Conservation (phyloP, 306 rosid species). For the Medicago arabica region DNA sequence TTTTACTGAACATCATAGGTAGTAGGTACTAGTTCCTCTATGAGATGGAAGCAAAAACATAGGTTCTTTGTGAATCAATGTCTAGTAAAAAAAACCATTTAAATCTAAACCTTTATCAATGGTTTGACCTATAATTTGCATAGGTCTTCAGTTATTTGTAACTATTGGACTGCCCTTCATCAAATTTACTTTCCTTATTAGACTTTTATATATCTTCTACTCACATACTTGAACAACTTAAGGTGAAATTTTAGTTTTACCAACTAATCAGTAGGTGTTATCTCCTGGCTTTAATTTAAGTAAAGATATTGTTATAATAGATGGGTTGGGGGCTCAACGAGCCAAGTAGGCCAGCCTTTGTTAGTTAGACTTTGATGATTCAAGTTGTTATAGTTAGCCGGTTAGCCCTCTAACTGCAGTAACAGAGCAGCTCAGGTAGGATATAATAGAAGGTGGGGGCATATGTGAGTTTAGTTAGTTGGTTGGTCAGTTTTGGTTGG, state of each 20-base stretch:
- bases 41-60: background rate
- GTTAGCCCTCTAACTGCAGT: conserved; percentile 11
- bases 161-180: background rate
- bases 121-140: background rate
- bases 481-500: conserved; percentile 3
- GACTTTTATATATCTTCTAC: background rate
- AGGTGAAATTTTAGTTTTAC: background rate
- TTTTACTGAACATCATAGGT: background rate
- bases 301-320: no score
- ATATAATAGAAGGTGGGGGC: conserved; percentile 9
- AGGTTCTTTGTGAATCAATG: background rate
- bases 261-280: background rate
- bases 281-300: background rate
- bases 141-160: background rate
- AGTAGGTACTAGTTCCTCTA: background rate
- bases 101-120: background rate
- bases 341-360: conserved; percentile 9
- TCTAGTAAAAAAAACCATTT: conserved; percentile 8
- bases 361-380: conserved; percentile 8
- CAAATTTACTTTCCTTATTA: background rate
- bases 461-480: conserved; percentile 1
- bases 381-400: background rate
- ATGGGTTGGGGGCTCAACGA: background rate
- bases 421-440: background rate
- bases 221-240: background rate